Conservation (phyloP, 345 rosid species). For the Boechera stricta region DNA sequence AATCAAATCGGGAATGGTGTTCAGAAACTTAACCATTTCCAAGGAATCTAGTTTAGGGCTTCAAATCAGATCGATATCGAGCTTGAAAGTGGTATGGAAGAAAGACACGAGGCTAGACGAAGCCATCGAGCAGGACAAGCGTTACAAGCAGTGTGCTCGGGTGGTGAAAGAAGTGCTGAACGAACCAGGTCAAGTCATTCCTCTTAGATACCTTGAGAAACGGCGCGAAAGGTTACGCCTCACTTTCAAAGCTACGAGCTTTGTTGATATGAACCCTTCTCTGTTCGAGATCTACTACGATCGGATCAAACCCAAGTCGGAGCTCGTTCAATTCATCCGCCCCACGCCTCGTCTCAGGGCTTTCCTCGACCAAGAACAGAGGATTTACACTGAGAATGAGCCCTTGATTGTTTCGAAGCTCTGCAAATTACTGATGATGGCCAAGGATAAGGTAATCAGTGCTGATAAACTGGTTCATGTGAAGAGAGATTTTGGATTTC, state of each 20-base stretch:
- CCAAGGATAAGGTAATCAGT: conserved; percentile 63
- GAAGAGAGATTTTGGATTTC: conserved; percentile 91
- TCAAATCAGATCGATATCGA: conserved; percentile 57
- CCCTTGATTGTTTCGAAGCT: conserved; percentile 66
- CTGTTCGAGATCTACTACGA: conserved; percentile 68
- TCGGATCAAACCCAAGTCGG: conserved; percentile 67
- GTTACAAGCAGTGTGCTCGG: conserved; percentile 64
- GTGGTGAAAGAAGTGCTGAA: conserved; percentile 78
- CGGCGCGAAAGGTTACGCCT: conserved; percentile 80
- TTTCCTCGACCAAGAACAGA: conserved; percentile 71
- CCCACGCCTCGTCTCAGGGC: conserved; percentile 56
- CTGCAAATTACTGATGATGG: conserved; percentile 86
- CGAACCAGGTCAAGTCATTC: conserved; percentile 82
- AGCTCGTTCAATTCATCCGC: conserved; percentile 61
- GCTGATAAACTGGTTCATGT: conserved; percentile 75
- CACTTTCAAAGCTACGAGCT: conserved; percentile 52
- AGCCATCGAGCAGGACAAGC: conserved; percentile 76
- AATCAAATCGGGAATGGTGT: conserved; percentile 24
- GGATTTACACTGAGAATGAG: conserved; percentile 59
- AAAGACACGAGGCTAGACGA: conserved; percentile 71
- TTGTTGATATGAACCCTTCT: conserved; percentile 60
- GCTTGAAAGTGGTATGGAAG: conserved; percentile 82
- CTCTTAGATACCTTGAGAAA: conserved; percentile 72
- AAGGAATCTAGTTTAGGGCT: background rate
- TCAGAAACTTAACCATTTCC: conserved; percentile 36